Conservation (phyloP, 2,329 filamentous ascomycete species). For the Phaeosphaeria sp. region DNA sequence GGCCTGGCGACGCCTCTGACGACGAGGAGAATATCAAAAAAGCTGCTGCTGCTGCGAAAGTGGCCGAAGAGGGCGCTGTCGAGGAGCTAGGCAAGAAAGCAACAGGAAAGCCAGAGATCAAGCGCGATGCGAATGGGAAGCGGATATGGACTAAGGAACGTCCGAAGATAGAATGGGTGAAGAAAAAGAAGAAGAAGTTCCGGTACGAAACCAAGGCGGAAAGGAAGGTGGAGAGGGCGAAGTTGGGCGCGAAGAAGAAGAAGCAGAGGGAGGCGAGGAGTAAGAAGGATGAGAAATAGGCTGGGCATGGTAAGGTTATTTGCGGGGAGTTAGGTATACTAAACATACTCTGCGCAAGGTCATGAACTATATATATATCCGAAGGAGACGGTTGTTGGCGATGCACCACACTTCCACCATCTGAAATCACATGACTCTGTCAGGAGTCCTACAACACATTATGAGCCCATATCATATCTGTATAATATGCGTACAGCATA, state of each 20-base stretch:
- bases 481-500: no score
- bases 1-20: slow-evolving; percentile 52
- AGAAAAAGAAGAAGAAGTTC: slow-evolving; percentile 90
- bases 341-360: no score
- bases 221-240: slow-evolving; percentile 48
- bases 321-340: no score
- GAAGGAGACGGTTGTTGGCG: no score
- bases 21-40: slow-evolving; percentile 37
- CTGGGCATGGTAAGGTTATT: no score
- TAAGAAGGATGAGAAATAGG: slow-evolving; percentile 18
- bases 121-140: slow-evolving; percentile 49
- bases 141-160: slow-evolving; percentile 61
- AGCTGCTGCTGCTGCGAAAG: slow-evolving; percentile 22
- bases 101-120: slow-evolving; percentile 18
- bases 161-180: slow-evolving; percentile 57
- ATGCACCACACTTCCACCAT: no score
- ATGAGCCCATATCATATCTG: no score
- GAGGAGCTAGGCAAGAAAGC: slow-evolving; percentile 56
- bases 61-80: slow-evolving; percentile 39
- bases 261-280: slow-evolving; percentile 69
- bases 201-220: slow-evolving; percentile 81
- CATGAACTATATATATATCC: no score
- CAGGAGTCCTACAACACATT: no score
- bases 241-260: slow-evolving; percentile 73
- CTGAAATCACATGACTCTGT: no score